phyloP scores from a whole-genome alignment of 495 filamentous ascomycete species.

The Annulohypoxylon bovei region DNA sequence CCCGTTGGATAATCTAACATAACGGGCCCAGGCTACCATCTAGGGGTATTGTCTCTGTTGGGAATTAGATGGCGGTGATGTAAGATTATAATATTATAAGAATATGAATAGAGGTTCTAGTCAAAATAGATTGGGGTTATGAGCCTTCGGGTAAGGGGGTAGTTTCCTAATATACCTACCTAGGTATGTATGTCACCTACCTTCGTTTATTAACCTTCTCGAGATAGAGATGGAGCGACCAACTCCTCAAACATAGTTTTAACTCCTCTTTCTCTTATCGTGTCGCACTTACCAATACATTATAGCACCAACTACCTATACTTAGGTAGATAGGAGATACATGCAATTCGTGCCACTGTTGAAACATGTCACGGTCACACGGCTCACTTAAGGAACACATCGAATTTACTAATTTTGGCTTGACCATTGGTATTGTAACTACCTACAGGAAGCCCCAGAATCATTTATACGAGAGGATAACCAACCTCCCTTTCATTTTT shows the following conservation, averaged over 20 bases:
- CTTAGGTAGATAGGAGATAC: no score
- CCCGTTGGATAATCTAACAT: conserved; percentile 12
- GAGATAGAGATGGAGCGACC: not conserved
- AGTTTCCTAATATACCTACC: not conserved
- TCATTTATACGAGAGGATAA: conserved; percentile 29
- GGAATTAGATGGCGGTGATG: conserved; percentile 23
- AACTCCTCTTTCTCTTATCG: not conserved
- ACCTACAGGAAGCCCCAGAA: conserved; percentile 22
- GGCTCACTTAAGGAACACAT: not conserved
- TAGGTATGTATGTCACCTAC: not conserved
- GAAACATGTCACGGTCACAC: not conserved
- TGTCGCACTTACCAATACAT: not conserved
- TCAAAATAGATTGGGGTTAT: not conserved
- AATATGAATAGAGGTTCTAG: not conserved
- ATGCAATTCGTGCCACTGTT: no score
- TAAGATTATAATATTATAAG: not conserved
- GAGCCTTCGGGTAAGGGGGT: not conserved
- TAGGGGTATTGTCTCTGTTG: conserved; percentile 17
- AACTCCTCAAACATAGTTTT: not conserved
- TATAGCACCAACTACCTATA: no score
- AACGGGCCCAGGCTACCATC: conserved; percentile 37
- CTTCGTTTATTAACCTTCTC: not conserved
- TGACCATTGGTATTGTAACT: conserved; percentile 17
- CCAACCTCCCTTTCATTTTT: conserved; percentile 38
- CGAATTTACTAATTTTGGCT: not conserved